Evolutionary conservation across 495 filamentous ascomycete species (phyloP).

Genomic region (Melanomma pulvis-pyrius): DNA sequence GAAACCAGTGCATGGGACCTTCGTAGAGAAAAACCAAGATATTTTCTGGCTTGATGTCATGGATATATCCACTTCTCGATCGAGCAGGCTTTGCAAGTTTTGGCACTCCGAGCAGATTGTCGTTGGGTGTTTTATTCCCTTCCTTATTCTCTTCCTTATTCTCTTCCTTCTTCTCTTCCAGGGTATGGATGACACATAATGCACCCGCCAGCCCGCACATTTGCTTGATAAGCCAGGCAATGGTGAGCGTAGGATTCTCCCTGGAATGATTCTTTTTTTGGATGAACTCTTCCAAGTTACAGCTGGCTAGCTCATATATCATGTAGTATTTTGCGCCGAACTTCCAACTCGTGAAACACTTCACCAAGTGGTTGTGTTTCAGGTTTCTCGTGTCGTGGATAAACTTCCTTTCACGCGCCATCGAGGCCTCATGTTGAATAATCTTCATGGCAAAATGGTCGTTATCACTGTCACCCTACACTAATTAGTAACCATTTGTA

Average conservation of each 20-base stretch:
- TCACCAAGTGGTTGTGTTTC: constrained; percentile 1
- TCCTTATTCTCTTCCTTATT: too few relatives aligned
- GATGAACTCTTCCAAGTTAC: constrained; percentile 16
- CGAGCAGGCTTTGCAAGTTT: neutral
- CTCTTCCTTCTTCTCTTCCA: neutral
- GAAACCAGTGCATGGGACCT: neutral
- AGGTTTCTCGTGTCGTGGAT: neutral
- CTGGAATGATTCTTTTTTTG: neutral
- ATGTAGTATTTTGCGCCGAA: constrained; percentile 16
- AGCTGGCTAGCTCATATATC: constrained; percentile 16
- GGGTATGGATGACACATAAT: constrained; percentile 6
- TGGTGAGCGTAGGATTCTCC: neutral
- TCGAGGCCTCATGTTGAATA: constrained; percentile 1
- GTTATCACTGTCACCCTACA: neutral
- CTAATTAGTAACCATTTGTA: neutral
- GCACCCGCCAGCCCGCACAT: constrained; percentile 9
- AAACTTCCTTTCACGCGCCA: constrained; percentile 8
- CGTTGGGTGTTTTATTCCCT: neutral
- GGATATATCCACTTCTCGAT: constrained; percentile 14
- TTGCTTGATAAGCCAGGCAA: constrained; percentile 3
- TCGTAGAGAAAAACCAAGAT: constrained; percentile 4
- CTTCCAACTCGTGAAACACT: constrained; percentile 17
- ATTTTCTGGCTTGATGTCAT: constrained; percentile 22
- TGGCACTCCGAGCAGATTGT: neutral
- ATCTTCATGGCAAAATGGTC: constrained; percentile 15